phyloP scores from a whole-genome alignment of 257 asterid genomes.

The Rubia yunnanensis region DNA sequence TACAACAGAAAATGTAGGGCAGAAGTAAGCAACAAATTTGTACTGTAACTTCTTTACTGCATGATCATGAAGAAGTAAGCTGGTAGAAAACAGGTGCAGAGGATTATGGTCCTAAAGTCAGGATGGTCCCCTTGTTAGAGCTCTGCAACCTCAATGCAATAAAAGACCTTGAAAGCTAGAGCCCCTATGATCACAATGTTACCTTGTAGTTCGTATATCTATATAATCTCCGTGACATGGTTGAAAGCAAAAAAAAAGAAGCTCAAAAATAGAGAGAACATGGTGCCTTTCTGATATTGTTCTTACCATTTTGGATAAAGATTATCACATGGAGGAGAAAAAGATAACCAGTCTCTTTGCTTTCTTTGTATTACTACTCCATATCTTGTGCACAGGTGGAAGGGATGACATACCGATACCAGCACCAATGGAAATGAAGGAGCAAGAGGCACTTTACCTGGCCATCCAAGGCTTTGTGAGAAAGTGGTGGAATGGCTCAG shows the following conservation, averaged over 20 bases:
- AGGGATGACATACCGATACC: background rate
- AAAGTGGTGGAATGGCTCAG: constrained; percentile 28
- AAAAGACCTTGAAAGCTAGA: background rate
- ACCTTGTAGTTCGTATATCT: background rate
- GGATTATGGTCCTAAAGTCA: constrained; percentile 1
- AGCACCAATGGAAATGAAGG: constrained; percentile 15
- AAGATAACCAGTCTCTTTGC: background rate
- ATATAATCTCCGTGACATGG: background rate
- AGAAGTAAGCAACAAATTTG: background rate
- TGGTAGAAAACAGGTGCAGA: background rate
- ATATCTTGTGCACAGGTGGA: constrained; percentile 3
- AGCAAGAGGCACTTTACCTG: constrained; percentile 21
- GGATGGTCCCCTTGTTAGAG: constrained; percentile 2
- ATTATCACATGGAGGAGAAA: background rate
- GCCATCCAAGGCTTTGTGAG: constrained; percentile 31
- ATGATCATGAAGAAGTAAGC: background rate
- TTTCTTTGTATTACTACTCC: constrained; percentile 3
- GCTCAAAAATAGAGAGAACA: background rate
- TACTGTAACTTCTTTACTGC: background rate
- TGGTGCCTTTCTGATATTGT: too few relatives aligned
- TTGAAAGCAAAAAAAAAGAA: background rate
- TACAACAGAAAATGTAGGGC: background rate
- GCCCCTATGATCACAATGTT: background rate
- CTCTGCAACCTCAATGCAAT: background rate
- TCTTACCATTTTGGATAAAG: too few relatives aligned